Evolutionary conservation across 2,329 filamentous ascomycete genomes (phyloP), one percentile per base, ranked within the genome.

Genomic region (Periglandula ipomoeae): DNA sequence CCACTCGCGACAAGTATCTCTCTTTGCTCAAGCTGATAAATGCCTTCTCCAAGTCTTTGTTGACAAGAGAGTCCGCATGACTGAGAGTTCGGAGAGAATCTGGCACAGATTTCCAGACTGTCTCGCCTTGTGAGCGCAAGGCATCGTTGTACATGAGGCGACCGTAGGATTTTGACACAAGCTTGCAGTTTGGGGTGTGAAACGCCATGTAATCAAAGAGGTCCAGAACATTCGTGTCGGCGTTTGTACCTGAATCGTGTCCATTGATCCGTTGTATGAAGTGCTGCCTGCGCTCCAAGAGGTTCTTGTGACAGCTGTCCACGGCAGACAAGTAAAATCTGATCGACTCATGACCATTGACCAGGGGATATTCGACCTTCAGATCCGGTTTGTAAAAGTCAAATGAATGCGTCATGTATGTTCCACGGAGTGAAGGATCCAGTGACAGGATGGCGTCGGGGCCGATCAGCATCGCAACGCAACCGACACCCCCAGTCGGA

Each of bases 321-420:
- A 91, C 81, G 45, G 87, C 86, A 72, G 87, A 78, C 55, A 76
- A 86, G 71, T 91, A 91, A 78, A 87, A 91, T 68, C 74, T 84
- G 65, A 89, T 68, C 44, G 87, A 91, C 76, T 82, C 89, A 68
- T 90, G 86, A 52, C 87, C 87, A 60, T 91, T 87, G 50, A 91
- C 87, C 62, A 87, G 83, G 55, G 87, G 87, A 72, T 91, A 91
- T 71, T 91, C 87, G 78, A 84, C 88, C 62, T 85, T 86, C 57
- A 91, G 74, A 69, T 91, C 87, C 61, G 87, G 86, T 81, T 91
- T 91, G 81, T 89, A 91, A 68, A 91, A 91, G 69, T 91, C 87
- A 69, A 90, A 93, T 59, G 83, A 84, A 71, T 91, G 87, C 67
- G 83, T 76, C 82, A 90, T 84, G 74, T 87, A 89, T 59, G 76